Evolutionary conservation across 2,329 filamentous ascomycete species (phyloP), one percentile per base, ranked within the genome.

Genomic region (Cladosporium sp.): DNA sequence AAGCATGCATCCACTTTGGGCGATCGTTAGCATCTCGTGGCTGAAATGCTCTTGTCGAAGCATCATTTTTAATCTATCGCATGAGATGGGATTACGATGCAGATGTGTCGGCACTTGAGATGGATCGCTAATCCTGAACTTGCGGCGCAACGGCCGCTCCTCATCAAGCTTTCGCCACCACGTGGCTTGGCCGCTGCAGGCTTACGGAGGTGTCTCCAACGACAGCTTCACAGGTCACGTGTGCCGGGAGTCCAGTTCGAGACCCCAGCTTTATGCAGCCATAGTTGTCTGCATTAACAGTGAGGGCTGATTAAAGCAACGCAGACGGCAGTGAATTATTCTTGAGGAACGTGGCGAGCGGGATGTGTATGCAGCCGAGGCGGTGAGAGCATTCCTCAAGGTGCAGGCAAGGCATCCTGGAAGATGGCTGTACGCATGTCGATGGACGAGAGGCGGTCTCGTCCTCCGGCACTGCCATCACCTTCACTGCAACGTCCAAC

Each of bases 371-470:
- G 43, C 43, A 28, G 28, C 25, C 28, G 7, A 20, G 25, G 25
- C 22, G 25, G 22, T 47, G 28, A 28, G 15, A 8, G n/a, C 43
- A 47, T 34, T 17, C 20, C 39, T 34, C n/a, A 5, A 19, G 19
- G 19, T 11, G 28, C 28, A 14, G 17, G 25, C 20, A 36, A 36
- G 51, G 8, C 37, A 45, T 19, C 3, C 30, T 14, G 19, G 19
- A 20, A 25, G n/a, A 65, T 65, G 64, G 55, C 64, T 14, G 40
- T 39, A 28, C 39, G 61, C 42, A 50, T 61, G 20, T 61, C 61
- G 15, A 45, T 59, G 42, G 62, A 61, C 45, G 61, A 61, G 45
- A 39, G 39, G n/a, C 51, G 39, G 11, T 42, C 55, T 49, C 64
- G 58, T 28, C 57, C 56, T n/a, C 60, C 58, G 15, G 59, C 25